Base-by-base conservation (phyloP, 148 eudicot genomes). In the Vaccinium corymbosum region DNA sequence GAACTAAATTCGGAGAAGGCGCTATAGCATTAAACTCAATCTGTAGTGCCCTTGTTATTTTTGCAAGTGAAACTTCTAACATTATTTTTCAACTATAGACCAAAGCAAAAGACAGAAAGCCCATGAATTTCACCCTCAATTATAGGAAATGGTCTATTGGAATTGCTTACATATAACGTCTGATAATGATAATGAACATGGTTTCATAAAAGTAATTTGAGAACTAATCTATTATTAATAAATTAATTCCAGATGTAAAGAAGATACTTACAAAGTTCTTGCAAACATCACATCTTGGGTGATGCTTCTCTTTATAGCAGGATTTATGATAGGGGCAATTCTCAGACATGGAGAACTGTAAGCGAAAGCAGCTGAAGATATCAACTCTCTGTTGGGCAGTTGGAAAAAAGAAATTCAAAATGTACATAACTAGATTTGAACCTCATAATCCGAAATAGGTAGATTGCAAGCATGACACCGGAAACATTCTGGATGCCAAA, bases 401-500 rank as follows among this genome's bases (percentile, higher is more conserved):
- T 70, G 11, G 22, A 83, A 68, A 75, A n/a, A 75, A n/a, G 52
- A 79, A 53, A 53, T 3, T 11, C 29, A 53, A 59, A 61, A 59
- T 13, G 48, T 15, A 42, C 70, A 35, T 5, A 57, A 82, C 42
- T 53, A 66, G 79, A 57, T 61, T 52, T 83, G 82, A 20, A 97
- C 99, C 98, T 97, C 99, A 85, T 91, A 87, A 83, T 97, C 99
- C 42, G 98, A 92, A 64, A 97, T 97, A 12, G 99, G 98, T 66
- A 78, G 84, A 86, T 90, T 85, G 87, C 99, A 97, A 25, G 84
- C 88, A 79, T 97, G 92, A 85, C 99, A 97, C 72, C 94, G 89
- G 85, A 97, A 97, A 88, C 99, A 97, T 87, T 93, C 98, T 32
- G 99, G 99, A 84, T 97, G 99, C 98, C 98, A 97, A 89, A 91